Evolutionary conservation across 768 basidiomycete species (phyloP), one percentile per base, ranked within the genome.

Genomic region (Lepiota venenata): DNA sequence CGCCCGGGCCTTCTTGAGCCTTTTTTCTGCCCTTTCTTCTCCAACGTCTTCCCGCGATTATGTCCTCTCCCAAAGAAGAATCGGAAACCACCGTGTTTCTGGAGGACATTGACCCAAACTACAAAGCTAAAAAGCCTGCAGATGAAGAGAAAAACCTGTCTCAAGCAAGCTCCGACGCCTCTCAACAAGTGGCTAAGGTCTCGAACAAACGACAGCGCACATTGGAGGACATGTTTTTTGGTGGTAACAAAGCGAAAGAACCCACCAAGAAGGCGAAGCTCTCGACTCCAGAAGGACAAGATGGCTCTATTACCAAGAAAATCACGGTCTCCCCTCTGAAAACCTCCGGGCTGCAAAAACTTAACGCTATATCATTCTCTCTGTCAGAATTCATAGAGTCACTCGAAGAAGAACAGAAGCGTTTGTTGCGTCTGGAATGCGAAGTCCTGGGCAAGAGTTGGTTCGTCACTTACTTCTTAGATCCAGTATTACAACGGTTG

Each of bases 401-500:
- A 3, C 65, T 89, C 45, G 73, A 79, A 8, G 81, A 83, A 16
- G 80, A 87, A 50, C 75, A 84, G 60, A 79, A 69, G 50, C 65
- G 72, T 15, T 69, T 91, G 14, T 76, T 93, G 36, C 66, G 70
- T 38, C 78, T 93, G 18, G 90, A 92, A 66, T 83, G 81, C 60
- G 81, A 85, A 40, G 78, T 77, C n/a, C 80, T 92, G 78, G 83
- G 84, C 18, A 82, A 81, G 65, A 85, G 83, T 60, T 89, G 88
- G 87, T 84, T 60, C 56, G 78, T 62, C n/a, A 18, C 45, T 20
- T 47, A 42, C 38, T 32, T 56, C 47, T 56, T 20, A 20, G 5
- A 15, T 38, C 15, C 42, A n/a, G 7, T 12, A 25, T 36, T n/a
- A 37, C 46, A 3, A 48, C 35, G 14, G 15, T 38, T 52, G 27